A percentile compares a stretch with the other conserved stretches of the same genome.
Evolutionary conservation across 2,329 filamentous ascomycete genomes (phyloP).

Genomic region (Colletotrichum salicis): DNA sequence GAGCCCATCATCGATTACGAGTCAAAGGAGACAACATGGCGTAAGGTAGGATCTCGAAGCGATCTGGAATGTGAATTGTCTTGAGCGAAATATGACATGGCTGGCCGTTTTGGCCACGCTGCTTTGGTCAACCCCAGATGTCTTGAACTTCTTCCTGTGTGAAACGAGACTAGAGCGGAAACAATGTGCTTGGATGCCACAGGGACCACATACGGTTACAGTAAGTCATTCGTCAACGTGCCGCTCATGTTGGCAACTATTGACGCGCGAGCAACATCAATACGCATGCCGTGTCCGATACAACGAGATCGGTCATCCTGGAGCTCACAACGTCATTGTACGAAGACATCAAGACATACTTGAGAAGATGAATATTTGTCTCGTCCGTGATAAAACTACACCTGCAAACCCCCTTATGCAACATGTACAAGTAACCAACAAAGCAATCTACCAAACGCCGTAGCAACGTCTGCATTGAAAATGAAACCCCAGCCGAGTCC

Average conservation of each 20-base stretch:
- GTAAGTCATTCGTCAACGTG: conserved; percentile 7
- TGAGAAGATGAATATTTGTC: conserved; percentile 29
- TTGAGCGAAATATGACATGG: background rate
- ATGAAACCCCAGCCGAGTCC: conserved; percentile 29
- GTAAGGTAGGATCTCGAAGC: background rate
- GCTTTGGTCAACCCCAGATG: conserved; percentile 12
- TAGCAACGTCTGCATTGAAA: conserved; percentile 27
- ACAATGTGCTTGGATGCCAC: background rate
- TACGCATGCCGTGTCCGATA: conserved; percentile 15
- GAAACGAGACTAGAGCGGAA: background rate
- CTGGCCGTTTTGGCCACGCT: background rate
- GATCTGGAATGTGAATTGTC: conserved; percentile 10
- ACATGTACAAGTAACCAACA: conserved; percentile 26
- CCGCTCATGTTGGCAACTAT: conserved; percentile 18
- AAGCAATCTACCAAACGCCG: conserved; percentile 28
- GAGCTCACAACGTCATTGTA: background rate
- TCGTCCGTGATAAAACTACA: conserved; percentile 32
- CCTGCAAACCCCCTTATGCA: conserved; percentile 21
- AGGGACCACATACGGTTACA: background rate
- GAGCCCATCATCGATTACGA: conserved; percentile 1
- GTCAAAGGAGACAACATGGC: conserved; percentile 33
- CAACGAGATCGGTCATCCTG: conserved; percentile 6
- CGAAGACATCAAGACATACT: background rate
- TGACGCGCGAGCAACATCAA: conserved; percentile 12
- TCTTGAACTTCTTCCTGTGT: conserved; percentile 9